phyloP scores from a whole-genome alignment of 1,284 basidiomycete species.

The Laetiporus sulphureus region DNA sequence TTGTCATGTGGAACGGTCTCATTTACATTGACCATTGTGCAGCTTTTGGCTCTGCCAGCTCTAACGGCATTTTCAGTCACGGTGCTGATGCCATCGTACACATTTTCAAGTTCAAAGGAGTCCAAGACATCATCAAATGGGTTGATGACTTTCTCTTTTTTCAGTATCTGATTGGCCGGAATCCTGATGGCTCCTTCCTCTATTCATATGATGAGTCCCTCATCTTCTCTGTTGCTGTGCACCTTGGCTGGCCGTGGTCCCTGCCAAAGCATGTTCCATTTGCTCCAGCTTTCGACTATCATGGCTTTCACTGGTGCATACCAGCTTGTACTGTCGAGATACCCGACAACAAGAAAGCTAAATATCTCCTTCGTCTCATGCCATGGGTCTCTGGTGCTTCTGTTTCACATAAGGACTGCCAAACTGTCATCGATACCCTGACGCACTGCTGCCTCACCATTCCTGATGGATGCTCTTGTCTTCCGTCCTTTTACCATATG shows the following conservation, averaged over 20 bases:
- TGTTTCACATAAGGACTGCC: too few species aligned
- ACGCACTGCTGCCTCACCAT: too few species aligned
- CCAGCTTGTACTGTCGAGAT: too few species aligned
- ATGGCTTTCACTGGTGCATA: too few species aligned
- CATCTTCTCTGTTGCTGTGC: background rate
- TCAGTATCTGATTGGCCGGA: background rate
- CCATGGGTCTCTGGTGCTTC: too few species aligned
- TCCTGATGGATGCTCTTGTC: too few species aligned
- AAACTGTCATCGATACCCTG: too few species aligned
- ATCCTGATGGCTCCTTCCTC: background rate
- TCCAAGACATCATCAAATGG: background rate
- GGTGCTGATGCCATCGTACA: background rate
- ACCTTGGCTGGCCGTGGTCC: background rate
- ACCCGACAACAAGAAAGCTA: too few species aligned
- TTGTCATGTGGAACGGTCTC: background rate
- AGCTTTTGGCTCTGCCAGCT: background rate
- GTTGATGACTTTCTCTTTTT: background rate
- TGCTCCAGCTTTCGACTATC: background rate
- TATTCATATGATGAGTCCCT: background rate
- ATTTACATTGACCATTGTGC: background rate
- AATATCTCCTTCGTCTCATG: too few species aligned
- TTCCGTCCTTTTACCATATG: too few species aligned
- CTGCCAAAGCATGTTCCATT: background rate
- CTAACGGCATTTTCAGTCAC: background rate
- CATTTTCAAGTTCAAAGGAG: background rate